Evolutionary conservation across 2,329 filamentous ascomycete species (phyloP).

Genomic region (Epichloe sibirici): DNA sequence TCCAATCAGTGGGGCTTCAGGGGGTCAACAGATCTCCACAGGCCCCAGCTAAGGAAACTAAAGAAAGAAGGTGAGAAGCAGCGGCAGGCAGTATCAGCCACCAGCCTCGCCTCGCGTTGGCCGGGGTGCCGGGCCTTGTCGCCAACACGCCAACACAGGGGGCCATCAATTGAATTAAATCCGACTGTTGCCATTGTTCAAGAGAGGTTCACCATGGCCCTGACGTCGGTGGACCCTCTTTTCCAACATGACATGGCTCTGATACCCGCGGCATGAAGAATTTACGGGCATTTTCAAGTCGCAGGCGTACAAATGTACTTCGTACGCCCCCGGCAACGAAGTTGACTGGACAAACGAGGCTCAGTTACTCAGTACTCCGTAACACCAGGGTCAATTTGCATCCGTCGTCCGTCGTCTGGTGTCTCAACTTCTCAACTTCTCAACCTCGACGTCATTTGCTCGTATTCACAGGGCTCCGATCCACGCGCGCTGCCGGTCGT

Average conservation of each 20-base stretch:
- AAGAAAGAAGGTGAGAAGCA: conserved; percentile 3
- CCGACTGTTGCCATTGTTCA: no score
- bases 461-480: neutral
- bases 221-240: neutral
- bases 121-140: neutral
- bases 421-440: neutral
- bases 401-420: neutral
- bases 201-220: no score
- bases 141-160: neutral
- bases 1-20: conserved; percentile 7
- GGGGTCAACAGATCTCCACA: conserved; percentile 4
- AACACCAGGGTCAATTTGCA: no score
- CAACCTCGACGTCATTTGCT: neutral
- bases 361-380: neutral
- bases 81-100: neutral
- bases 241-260: neutral
- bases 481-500: neutral
- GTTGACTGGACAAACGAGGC: neutral
- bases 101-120: no score
- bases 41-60: neutral
- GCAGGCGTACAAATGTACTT: no score
- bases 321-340: no score
- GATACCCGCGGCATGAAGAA: no score
- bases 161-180: neutral
- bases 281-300: no score